Evolutionary conservation across 495 filamentous ascomycete species (phyloP).

Genomic region (Penicillium daleae): DNA sequence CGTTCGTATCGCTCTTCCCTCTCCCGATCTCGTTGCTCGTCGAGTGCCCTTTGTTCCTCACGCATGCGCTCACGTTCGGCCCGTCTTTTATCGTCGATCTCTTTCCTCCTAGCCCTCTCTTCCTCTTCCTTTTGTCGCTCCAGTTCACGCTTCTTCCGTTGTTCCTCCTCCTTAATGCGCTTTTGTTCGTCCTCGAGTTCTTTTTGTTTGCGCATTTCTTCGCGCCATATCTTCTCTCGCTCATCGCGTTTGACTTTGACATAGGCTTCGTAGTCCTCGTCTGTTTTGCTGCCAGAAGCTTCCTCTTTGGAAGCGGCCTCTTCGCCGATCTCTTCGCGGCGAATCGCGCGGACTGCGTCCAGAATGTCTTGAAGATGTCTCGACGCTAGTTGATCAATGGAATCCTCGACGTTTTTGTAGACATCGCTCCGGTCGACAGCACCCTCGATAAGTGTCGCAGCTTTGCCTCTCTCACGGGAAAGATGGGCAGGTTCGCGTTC

Average conservation of each 20-base stretch:
- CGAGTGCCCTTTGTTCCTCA: conserved; percentile 50
- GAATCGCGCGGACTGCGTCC: conserved; percentile 67
- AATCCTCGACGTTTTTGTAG: conserved; percentile 72
- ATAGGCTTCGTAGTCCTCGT: conserved; percentile 77
- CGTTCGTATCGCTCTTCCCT: conserved; percentile 57
- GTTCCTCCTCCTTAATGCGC: conserved; percentile 64
- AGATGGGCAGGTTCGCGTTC: conserved; percentile 78
- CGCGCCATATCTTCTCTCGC: conserved; percentile 65
- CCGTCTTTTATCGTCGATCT: conserved; percentile 58
- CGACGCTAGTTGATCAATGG: conserved; percentile 70
- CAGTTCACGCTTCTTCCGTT: conserved; percentile 66
- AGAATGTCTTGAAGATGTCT: conserved; percentile 65
- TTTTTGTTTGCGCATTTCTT: conserved; percentile 63
- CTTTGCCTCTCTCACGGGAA: conserved; percentile 76
- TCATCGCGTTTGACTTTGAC: conserved; percentile 67
- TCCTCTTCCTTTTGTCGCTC: conserved; percentile 63
- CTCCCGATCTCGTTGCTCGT: conserved; percentile 58
- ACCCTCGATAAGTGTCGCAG: conserved; percentile 82
- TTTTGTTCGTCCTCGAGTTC: conserved; percentile 70
- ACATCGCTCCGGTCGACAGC: conserved; percentile 81
- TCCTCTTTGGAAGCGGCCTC: conserved; percentile 71
- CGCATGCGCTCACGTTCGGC: conserved; percentile 60
- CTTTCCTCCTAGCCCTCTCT: conserved; percentile 52
- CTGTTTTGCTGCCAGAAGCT: conserved; percentile 72
- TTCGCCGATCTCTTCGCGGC: conserved; percentile 73